These are phyloP conservation scores for Malassezia arunalokei DNA, from an alignment of 1,284 basidiomycete genomes.

Conservation along the genomic window DNA sequence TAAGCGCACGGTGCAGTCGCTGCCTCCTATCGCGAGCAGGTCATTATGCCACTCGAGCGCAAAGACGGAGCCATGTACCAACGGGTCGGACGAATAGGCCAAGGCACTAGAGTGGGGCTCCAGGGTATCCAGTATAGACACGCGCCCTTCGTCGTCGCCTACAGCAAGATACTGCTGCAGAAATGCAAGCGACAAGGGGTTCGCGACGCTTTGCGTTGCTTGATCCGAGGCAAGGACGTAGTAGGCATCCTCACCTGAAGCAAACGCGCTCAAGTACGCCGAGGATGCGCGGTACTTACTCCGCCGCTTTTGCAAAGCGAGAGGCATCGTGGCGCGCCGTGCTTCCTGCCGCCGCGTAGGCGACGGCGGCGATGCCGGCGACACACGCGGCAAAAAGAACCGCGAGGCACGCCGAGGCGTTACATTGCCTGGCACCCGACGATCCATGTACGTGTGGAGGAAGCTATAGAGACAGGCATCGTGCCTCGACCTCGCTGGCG, in stretches of 20 bases:
- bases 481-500: constrained; percentile 19
- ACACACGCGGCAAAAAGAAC: constrained; percentile 12
- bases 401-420: constrained; percentile 15
- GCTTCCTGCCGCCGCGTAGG: constrained; percentile 2
- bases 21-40: constrained; percentile 28
- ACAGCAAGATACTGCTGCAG: constrained; percentile 39
- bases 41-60: constrained; percentile 36
- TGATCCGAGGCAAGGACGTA: constrained; percentile 20
- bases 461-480: neutral
- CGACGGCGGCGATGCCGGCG: neutral
- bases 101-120: constrained; percentile 8
- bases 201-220: constrained; percentile 11
- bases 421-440: constrained; percentile 11
- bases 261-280: neutral
- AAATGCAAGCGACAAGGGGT: constrained; percentile 29
- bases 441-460: neutral
- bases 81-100: constrained; percentile 1
- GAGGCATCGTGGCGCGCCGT: neutral
- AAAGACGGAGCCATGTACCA: constrained; percentile 24
- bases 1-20: constrained; percentile 32
- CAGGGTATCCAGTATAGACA: constrained; percentile 34
- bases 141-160: constrained; percentile 39
- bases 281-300: neutral
- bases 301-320: neutral
- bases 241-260: neutral